These are phyloP conservation scores for Saturnispora halmiae DNA, from an alignment of 805 yeast species.

Conservation along the genomic window DNA sequence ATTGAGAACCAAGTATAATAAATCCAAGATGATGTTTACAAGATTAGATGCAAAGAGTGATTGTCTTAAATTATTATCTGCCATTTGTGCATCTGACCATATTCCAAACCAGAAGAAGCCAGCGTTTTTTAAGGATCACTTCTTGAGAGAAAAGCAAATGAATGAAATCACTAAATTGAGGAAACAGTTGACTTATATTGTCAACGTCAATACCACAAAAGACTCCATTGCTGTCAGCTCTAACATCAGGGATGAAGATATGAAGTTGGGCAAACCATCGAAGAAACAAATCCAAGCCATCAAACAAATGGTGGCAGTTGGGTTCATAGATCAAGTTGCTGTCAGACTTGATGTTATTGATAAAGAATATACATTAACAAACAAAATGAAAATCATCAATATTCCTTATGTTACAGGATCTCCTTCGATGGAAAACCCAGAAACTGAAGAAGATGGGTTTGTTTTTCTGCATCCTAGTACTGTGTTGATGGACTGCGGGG, in stretches of 20 bases:
- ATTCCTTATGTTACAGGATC: conserved; percentile 59
- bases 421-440: conserved; percentile 27
- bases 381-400: conserved; percentile 45
- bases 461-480: conserved; percentile 81
- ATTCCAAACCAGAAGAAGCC: conserved; percentile 41
- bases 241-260: conserved; percentile 30
- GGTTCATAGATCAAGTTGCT: conserved; percentile 86
- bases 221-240: conserved; percentile 48
- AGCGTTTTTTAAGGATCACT: conserved; percentile 49
- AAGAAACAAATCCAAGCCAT: conserved; percentile 63
- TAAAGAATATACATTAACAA: conserved; percentile 50
- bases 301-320: conserved; percentile 89
- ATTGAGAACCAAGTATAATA: conserved; percentile 43
- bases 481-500: conserved; percentile 49
- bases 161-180: conserved; percentile 78
- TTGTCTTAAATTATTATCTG: conserved; percentile 64
- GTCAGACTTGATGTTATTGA: conserved; percentile 70
- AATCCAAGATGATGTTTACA: conserved; percentile 52
- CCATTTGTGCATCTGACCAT: conserved; percentile 81
- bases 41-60: conserved; percentile 70
- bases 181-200: conserved; percentile 68
- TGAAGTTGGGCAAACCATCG: conserved; percentile 58
- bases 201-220: conserved; percentile 51
- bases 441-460: conserved; percentile 38
- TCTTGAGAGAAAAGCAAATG: conserved; percentile 71